Evolutionary conservation across 1,284 basidiomycete genomes (phyloP), one percentile per base, ranked within the genome.

Genomic region (Pyrrhoderma noxium): DNA sequence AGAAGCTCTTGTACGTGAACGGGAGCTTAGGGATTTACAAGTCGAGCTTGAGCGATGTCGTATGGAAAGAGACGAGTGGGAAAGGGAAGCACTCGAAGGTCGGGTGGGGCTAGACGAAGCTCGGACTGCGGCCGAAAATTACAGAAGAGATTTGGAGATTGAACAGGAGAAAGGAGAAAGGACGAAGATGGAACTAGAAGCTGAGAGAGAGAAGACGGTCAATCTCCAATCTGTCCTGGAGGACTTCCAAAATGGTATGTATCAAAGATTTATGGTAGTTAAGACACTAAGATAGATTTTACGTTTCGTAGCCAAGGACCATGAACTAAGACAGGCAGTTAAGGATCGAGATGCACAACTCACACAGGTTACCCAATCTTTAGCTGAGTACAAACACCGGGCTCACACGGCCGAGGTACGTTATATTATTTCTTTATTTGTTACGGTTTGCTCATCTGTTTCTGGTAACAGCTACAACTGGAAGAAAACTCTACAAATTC

Each of bases 151-250:
- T 48, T 59, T 89, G 44, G 82, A 85, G 54, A 67, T 83, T 7
- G 82, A 85, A 56, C 68, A 74, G 51, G 77, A 78, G 49, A 74
- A 73, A 25, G 66, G 77, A 56, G 75, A 78, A 50, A 68, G 71
- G 53, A 74, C 81, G 2, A 65, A 66, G n/a, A 69, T 66, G 0
- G 79, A 84, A 49, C 67, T 88, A 23, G 78, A 82, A 49, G 67
- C 70, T 13, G 93, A 97, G 62, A 75, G 73, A 52, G 83, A 89
- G 67, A 88, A 85, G 59, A 80, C 85, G 1, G 70, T 69, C 2
- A 96, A 98, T 65, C 68, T 99, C 52, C 91, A 97, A 65, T 85
- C 88, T 5, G 94, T 99, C 1, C 70, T 99, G 55, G 85, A 91
- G 64, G 96, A 99, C 67, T 97, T 99, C 67, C 93, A 98, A 70